Evolutionary conservation across 2,329 filamentous ascomycete genomes (phyloP).

Genomic region (Colletotrichum sp.): DNA sequence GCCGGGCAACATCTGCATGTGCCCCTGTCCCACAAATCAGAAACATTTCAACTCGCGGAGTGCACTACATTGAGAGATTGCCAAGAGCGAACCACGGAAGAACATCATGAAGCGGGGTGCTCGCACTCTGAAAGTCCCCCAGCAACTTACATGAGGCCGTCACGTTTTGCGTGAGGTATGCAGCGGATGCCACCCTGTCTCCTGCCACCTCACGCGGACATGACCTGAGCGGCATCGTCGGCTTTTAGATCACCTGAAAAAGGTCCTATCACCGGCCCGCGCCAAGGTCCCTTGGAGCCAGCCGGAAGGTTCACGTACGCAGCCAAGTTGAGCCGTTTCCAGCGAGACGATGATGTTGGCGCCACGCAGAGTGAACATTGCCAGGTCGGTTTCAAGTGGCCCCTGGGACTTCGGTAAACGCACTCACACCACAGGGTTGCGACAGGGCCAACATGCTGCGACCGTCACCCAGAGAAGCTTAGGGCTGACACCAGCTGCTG

Average conservation of each 20-base stretch:
- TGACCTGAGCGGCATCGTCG: not conserved
- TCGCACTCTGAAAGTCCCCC: not conserved
- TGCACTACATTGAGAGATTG: not conserved
- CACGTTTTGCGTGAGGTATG: slow-evolving; percentile 1
- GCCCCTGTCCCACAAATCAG: not conserved
- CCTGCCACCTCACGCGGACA: not conserved
- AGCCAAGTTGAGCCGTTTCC: not conserved
- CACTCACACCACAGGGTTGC: not conserved
- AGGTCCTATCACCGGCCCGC: not conserved
- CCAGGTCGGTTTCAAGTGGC: not conserved
- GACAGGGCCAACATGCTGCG: not conserved
- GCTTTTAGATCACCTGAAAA: not conserved
- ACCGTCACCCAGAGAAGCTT: not conserved
- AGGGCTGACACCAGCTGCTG: slow-evolving; percentile 10
- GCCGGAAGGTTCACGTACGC: not conserved
- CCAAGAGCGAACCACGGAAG: not conserved
- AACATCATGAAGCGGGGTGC: not conserved
- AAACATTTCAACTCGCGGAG: not conserved
- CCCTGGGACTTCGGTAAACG: not conserved
- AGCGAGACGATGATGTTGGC: not conserved
- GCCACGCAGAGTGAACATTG: not conserved
- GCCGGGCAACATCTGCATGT: slow-evolving; percentile 3
- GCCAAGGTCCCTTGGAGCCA: not conserved
- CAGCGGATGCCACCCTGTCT: slow-evolving; percentile 1
- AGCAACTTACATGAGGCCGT: not conserved